A percentile compares a stretch with the other conserved stretches of the same genome.
phyloP scores from a whole-genome alignment of 805 yeast species.

The Candida alai region DNA sequence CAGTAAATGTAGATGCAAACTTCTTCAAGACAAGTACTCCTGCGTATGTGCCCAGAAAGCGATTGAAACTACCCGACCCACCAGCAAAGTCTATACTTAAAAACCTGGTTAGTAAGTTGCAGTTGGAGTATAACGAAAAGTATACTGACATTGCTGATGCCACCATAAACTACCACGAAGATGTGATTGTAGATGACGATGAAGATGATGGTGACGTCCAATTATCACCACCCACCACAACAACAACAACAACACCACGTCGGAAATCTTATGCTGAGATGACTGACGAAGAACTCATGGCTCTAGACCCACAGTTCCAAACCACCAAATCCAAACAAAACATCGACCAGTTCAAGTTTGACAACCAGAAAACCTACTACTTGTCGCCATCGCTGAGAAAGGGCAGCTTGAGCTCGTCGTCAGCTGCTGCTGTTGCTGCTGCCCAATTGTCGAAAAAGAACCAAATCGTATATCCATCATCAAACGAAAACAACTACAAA shows the following conservation, averaged over 20 bases:
- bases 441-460: constrained; percentile 7
- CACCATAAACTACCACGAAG: constrained; percentile 18
- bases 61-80: constrained; percentile 20
- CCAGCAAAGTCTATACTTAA: constrained; percentile 40
- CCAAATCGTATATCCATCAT: constrained; percentile 21
- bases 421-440: constrained; percentile 5
- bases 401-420: constrained; percentile 10
- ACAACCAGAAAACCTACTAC: constrained; percentile 32
- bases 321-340: constrained; percentile 34
- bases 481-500: constrained; percentile 36
- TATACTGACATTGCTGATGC: constrained; percentile 9
- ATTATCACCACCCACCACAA: background rate
- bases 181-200: constrained; percentile 5
- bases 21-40: background rate
- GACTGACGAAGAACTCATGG: constrained; percentile 53
- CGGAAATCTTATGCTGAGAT: constrained; percentile 47
- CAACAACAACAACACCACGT: constrained; percentile 15
- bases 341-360: constrained; percentile 43
- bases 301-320: constrained; percentile 50
- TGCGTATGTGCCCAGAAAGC: constrained; percentile 10
- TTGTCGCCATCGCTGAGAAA: constrained; percentile 13
- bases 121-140: constrained; percentile 14
- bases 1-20: constrained; percentile 2
- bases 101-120: constrained; percentile 29
- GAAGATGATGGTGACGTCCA: background rate